Conservation (phyloP, 106 monocot genomes). For the Dendrobium catenatum region DNA sequence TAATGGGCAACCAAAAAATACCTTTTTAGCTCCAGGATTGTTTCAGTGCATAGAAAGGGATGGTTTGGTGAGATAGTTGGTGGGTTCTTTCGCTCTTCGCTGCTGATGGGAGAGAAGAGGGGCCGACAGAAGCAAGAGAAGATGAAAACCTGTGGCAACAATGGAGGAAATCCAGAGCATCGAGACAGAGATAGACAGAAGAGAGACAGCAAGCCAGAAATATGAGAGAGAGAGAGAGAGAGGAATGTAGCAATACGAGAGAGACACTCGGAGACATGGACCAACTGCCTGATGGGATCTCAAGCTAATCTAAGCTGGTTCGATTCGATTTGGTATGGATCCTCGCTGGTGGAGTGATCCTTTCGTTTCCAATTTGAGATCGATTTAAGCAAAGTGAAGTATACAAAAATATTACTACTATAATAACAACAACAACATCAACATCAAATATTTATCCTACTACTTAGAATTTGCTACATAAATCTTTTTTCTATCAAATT, state of each 20-base stretch:
- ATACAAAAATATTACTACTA: too few relatives aligned
- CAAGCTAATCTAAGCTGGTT: constrained; percentile 2
- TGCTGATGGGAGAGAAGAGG: neutral
- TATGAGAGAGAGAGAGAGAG: neutral
- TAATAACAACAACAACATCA: too few relatives aligned
- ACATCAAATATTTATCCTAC: too few relatives aligned
- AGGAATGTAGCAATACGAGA: neutral
- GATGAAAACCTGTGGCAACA: neutral
- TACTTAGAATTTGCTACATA: too few relatives aligned
- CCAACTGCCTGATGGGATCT: neutral
- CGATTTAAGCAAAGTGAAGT: too few relatives aligned
- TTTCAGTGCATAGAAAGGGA: neutral
- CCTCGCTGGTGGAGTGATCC: neutral
- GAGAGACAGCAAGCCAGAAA: neutral
- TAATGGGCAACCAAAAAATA: neutral
- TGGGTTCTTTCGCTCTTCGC: neutral
- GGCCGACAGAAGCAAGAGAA: neutral
- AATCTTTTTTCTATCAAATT: too few relatives aligned
- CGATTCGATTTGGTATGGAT: neutral
- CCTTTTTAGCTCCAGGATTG: neutral
- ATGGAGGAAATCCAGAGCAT: neutral
- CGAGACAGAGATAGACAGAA: neutral
- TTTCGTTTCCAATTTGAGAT: neutral
- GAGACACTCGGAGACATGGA: neutral
- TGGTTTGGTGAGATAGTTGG: constrained; percentile 8